Conservation (phyloP, 768 basidiomycete genomes). For the Nidula microcarpa region DNA sequence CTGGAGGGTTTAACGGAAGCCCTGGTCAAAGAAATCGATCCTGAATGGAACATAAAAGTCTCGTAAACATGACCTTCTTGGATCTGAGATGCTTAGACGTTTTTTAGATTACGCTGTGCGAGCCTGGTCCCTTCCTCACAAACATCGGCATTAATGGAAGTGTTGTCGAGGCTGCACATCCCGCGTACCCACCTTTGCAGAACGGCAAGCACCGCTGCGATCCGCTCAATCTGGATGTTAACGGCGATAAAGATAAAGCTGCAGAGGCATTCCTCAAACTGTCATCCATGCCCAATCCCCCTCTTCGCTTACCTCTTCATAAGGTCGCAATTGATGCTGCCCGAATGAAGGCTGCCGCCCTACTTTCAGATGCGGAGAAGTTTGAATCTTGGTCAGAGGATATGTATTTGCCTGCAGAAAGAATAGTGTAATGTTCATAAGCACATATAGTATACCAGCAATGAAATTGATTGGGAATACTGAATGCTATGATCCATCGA, state of each 20-base stretch:
- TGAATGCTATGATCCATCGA: too few relatives aligned
- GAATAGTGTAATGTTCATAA: too few relatives aligned
- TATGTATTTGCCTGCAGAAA: not conserved
- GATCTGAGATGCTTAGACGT: too few relatives aligned
- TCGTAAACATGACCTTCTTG: not conserved
- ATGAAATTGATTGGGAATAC: too few relatives aligned
- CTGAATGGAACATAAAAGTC: conserved; percentile 46
- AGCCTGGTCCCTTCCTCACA: conserved; percentile 14
- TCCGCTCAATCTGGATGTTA: not conserved
- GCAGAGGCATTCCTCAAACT: conserved; percentile 3
- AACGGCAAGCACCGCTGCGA: not conserved
- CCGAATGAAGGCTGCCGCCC: not conserved
- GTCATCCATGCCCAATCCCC: conserved; percentile 6
- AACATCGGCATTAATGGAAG: conserved; percentile 6
- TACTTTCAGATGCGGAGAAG: not conserved
- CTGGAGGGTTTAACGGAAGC: conserved; percentile 35
- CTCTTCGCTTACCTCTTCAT: conserved; percentile 1
- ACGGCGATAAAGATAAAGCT: conserved; percentile 5
- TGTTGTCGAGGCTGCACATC: conserved; percentile 7
- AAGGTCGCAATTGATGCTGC: not conserved
- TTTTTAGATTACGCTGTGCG: conserved; percentile 11
- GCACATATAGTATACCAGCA: too few relatives aligned
- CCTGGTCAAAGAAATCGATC: conserved; percentile 35
- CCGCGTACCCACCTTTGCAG: conserved; percentile 10
- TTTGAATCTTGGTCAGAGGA: conserved; percentile 1